Percentiles rank a stretch among this genome's conserved stretches.
phyloP scores from a whole-genome alignment of 202 grass and related monocot genomes.

The Carex arenaria region DNA sequence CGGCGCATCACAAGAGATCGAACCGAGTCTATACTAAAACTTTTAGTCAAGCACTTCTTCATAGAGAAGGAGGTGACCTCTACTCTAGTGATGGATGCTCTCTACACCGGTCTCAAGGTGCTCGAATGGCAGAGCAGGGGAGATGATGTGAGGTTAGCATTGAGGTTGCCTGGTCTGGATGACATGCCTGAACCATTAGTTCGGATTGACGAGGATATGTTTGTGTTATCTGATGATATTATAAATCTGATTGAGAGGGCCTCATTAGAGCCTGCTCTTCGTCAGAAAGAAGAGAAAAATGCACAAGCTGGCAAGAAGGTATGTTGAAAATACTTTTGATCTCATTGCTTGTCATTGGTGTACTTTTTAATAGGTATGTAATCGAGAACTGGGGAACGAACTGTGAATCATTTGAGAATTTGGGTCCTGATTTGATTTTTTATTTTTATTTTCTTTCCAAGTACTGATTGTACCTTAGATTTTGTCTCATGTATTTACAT shows the following conservation, averaged over 20 bases:
- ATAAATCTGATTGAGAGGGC: slow-evolving; percentile 65
- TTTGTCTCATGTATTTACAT: background rate
- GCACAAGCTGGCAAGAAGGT: slow-evolving; percentile 70
- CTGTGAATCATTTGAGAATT: background rate
- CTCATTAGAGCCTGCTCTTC: slow-evolving; percentile 54
- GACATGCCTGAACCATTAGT: slow-evolving; percentile 59
- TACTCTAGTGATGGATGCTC: slow-evolving; percentile 82
- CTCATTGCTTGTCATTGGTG: background rate
- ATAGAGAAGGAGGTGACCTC: slow-evolving; percentile 90
- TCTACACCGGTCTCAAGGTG: slow-evolving; percentile 67
- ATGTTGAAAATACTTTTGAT: background rate
- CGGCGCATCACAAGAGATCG: slow-evolving; percentile 60
- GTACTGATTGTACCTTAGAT: background rate
- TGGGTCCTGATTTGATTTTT: background rate
- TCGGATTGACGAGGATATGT: slow-evolving; percentile 59
- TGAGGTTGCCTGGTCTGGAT: slow-evolving; percentile 29
- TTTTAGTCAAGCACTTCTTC: slow-evolving; percentile 75
- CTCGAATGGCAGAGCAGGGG: slow-evolving; percentile 50
- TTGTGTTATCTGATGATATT: slow-evolving; percentile 75
- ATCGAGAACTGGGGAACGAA: background rate
- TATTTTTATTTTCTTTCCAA: background rate
- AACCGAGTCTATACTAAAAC: slow-evolving; percentile 55
- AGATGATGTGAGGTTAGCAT: slow-evolving; percentile 4
- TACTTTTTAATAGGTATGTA: background rate
- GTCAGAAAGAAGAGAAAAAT: slow-evolving; percentile 78